Evolutionary conservation across 768 basidiomycete species (phyloP).

Genomic region (Naematelia aurantialba): DNA sequence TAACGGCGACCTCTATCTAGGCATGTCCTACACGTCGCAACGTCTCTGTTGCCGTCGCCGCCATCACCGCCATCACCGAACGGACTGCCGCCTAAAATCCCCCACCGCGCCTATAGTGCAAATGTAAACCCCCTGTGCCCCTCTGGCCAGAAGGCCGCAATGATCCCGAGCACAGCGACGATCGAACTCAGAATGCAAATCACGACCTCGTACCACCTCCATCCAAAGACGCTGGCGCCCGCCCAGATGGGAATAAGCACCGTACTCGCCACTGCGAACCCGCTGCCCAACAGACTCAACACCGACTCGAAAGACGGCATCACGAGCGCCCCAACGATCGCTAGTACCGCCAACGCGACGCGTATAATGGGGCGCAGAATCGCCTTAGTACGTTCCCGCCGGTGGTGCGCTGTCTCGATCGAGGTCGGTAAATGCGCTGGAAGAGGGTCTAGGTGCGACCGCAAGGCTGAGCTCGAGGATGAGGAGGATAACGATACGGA

Average conservation of each 20-base stretch:
- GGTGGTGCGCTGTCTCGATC: slow-evolving; percentile 21
- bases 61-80: too few species aligned
- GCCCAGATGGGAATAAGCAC: slow-evolving; percentile 37
- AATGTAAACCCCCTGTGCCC: neutral
- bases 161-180: slow-evolving; percentile 17
- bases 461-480: slow-evolving; percentile 6
- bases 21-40: too few species aligned
- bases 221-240: slow-evolving; percentile 28
- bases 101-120: too few species aligned
- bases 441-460: neutral
- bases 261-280: slow-evolving; percentile 27
- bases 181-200: slow-evolving; percentile 14
- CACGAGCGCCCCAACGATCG: slow-evolving; percentile 31
- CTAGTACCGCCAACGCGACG: slow-evolving; percentile 22
- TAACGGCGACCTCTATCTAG: too few species aligned
- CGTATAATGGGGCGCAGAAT: slow-evolving; percentile 29
- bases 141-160: slow-evolving; percentile 14
- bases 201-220: slow-evolving; percentile 18
- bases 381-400: slow-evolving; percentile 29
- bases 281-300: slow-evolving; percentile 35
- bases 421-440: slow-evolving; percentile 1
- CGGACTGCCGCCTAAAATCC: too few species aligned
- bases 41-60: too few species aligned
- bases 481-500: too few species aligned
- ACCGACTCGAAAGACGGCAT: slow-evolving; percentile 38